Base-by-base conservation (phyloP, 1,284 basidiomycete species). In the Vanrija humicola region DNA sequence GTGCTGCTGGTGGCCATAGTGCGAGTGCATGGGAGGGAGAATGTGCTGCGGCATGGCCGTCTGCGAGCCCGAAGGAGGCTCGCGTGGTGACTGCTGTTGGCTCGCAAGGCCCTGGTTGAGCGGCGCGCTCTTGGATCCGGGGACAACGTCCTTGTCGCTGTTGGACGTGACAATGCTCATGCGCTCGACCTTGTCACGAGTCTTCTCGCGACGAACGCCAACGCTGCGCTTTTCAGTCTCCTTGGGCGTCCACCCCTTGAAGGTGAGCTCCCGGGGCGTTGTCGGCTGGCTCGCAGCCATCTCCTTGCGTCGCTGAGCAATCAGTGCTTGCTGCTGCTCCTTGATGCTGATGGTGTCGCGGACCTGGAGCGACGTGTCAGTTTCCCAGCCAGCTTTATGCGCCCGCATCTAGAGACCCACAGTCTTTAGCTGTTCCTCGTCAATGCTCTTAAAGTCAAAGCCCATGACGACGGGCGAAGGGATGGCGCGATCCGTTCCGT, bases 401-500 rank as follows among this genome's bases (percentile, higher is more conserved):
- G 28, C 6, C 28, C 26, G 26, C 21, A 25, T 26, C 14, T 4
- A 28, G 6, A 14, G 12, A 65, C 67, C 54, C 57, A 74, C 73
- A 19, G 73, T 75, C 63, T 68, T 70, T 21, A 75, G 61, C 54
- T 75, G 72, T 43, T 68, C 67, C 43, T 66, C 69, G 52, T 75
- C 72, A 23, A 73, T 65, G 15, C 55, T 58, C 51, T 73, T 69
- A 49, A 73, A 73, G 48, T 75, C 73, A 56, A 74, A 75, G 19
- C 73, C 73, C 68, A 75, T 70, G 19, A 75, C 73, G 1, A 75
- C 73, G 1, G 73, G 73, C 10, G 65, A 68, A 38, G 73, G 73
- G 12, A 73, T 61, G 6, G 61, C 50, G 10, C 52, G 49, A 7
- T 67, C 65, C 7, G 43, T 42, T 3, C 65, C 67, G 14, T 64